Base-by-base conservation (phyloP, 2,329 filamentous ascomycete species). In the Penicillium rolfsii region DNA sequence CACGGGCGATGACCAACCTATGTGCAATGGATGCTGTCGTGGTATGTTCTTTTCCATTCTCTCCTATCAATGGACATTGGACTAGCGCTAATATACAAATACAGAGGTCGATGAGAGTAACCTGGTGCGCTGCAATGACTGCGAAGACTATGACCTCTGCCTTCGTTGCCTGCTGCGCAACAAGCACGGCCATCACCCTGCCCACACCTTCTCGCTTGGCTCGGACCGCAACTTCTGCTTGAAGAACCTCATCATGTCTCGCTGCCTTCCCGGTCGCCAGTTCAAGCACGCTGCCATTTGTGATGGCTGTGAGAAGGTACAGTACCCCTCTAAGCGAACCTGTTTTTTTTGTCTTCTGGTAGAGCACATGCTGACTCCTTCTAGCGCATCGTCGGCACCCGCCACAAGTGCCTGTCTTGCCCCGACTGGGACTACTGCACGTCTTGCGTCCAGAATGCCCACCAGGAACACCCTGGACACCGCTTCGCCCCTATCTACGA, bases 341-440 rank as follows among this genome's bases (percentile, higher is more conserved):
- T 30, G 11, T 24, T 4, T 19, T 19, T 2, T 24, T 9, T 30
- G 9, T 26, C 38, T 28, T 24, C 50, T 50, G 5, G 33, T 16
- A 28, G 35, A 45, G 2, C 40, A 16, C 52, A 22, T 45, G 46
- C 69, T 76, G 60, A 76, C 55, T 30, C 28, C n/a, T 45, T 57
- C 52, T 64, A 88, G 84, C 88, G 87, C 76, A 95, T 99, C 71
- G 83, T 85, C 69, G 96, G 95, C 69, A 84, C 97, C 59, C 94
- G 95, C 69, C 90, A 98, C 85, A 99, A 99, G 84, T 99, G 95
- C 77, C 83, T 98, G 66, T 89, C 92, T 75, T 99, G 95, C 82
- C 95, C 96, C 46, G 95, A 99, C 77, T 99, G 92, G 90, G 95
- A 99, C 73, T 98, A 91, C 80, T 99, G 95, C 82, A 84, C 85